These are phyloP conservation scores for Spatholobus suberectus DNA, from an alignment of 306 rosid genomes.

Conservation along the genomic window DNA sequence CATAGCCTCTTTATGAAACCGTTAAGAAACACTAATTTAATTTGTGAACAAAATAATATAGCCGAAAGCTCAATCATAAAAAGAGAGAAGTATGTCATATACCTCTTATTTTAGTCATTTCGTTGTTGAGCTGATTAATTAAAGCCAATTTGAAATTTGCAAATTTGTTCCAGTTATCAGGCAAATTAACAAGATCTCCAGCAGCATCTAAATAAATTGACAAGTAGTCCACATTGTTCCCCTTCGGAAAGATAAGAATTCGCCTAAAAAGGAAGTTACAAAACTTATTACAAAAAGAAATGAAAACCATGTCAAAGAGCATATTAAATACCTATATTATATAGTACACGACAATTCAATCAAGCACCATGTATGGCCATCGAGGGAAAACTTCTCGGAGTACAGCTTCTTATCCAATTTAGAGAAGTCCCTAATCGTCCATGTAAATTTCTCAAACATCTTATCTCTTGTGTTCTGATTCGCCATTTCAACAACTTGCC, in stretches of 20 bases:
- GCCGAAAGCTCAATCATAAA: not conserved
- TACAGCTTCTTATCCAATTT: not conserved
- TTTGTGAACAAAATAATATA: not conserved
- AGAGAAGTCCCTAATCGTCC: slow-evolving; percentile 39
- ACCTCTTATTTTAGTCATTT: slow-evolving; percentile 58
- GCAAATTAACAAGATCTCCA: slow-evolving; percentile 22
- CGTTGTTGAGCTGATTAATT: slow-evolving; percentile 55
- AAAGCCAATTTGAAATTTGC: slow-evolving; percentile 61
- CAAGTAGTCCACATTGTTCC: slow-evolving; percentile 31
- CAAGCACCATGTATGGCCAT: slow-evolving; percentile 34
- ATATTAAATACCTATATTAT: not conserved
- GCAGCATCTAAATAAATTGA: slow-evolving; percentile 73
- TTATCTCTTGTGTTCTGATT: not conserved
- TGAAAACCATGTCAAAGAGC: not conserved
- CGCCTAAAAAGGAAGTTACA: slow-evolving; percentile 57
- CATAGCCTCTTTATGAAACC: too few relatives aligned
- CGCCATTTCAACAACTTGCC: slow-evolving; percentile 11
- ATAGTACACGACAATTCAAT: not conserved
- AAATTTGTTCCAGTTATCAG: slow-evolving; percentile 60
- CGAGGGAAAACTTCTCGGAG: not conserved
- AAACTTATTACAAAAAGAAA: not conserved
- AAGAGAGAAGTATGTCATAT: not conserved
- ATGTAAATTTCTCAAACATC: slow-evolving; percentile 7
- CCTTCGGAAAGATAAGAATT: slow-evolving; percentile 41
- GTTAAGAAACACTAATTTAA: not conserved